These are phyloP conservation scores for Chaetomiaceae sp. DNA, from an alignment of 2,329 filamentous ascomycete genomes.

Conservation along the genomic window DNA sequence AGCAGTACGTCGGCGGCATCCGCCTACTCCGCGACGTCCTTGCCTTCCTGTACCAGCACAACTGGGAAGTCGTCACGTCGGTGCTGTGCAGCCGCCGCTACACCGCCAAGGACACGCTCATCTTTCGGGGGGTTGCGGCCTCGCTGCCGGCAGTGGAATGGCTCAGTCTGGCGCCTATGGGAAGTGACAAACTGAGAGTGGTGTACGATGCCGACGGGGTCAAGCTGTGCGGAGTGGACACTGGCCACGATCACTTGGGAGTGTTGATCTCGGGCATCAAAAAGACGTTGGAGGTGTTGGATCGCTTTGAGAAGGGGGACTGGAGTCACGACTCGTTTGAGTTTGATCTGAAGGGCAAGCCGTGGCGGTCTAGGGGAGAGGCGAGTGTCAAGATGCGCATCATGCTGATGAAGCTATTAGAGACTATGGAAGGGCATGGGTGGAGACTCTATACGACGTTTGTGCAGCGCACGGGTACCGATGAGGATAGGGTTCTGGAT, in stretches of 20 bases:
- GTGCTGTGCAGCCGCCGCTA: constrained; percentile 17
- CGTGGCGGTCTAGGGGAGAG: constrained; percentile 20
- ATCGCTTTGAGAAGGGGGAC: constrained; percentile 16
- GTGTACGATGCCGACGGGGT: constrained; percentile 11
- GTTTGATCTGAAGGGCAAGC: constrained; percentile 22
- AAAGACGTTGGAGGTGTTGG: constrained; percentile 13
- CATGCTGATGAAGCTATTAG: constrained; percentile 22
- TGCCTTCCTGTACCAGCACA: constrained; percentile 19
- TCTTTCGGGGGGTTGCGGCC: constrained; percentile 16
- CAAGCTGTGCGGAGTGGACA: background rate
- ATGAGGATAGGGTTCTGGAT: constrained; percentile 22
- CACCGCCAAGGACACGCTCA: constrained; percentile 23
- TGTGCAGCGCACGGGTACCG: constrained; percentile 18
- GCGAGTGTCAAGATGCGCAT: constrained; percentile 16
- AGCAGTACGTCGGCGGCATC: constrained; percentile 18
- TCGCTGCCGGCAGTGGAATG: constrained; percentile 17
- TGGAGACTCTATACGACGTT: constrained; percentile 22
- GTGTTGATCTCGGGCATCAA: constrained; percentile 14
- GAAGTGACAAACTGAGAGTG: constrained; percentile 16
- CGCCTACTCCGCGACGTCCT: constrained; percentile 25
- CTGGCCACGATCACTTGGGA: constrained; percentile 11
- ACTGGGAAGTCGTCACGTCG: constrained; percentile 21
- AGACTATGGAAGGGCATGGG: constrained; percentile 21
- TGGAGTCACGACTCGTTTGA: constrained; percentile 24
- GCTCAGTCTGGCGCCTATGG: constrained; percentile 14